These are phyloP conservation scores for Colletotrichum abscissum DNA, from an alignment of 2,329 filamentous ascomycete species.

Conservation along the genomic window DNA sequence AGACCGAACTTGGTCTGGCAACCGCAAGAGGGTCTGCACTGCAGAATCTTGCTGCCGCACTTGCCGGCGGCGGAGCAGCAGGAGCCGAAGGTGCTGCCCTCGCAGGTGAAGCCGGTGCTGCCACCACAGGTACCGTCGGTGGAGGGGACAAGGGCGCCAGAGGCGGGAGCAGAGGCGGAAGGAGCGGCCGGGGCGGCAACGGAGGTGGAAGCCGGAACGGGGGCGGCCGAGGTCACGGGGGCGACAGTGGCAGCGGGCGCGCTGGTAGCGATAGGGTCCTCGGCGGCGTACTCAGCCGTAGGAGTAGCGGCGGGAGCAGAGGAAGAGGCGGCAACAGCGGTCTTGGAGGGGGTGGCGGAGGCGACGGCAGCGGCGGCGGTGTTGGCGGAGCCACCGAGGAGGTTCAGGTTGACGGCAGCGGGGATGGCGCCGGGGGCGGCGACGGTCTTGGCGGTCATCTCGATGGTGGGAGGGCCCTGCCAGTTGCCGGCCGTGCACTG, in stretches of 20 bases:
- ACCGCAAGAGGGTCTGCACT: slow-evolving; percentile 46
- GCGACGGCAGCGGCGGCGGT: not conserved
- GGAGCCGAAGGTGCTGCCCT: slow-evolving; percentile 52
- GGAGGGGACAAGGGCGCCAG: slow-evolving; percentile 44
- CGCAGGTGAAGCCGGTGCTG: slow-evolving; percentile 51
- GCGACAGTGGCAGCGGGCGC: not conserved
- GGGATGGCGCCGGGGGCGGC: slow-evolving; percentile 48
- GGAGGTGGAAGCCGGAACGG: not conserved
- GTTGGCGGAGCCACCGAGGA: slow-evolving; percentile 24
- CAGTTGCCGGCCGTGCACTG: slow-evolving; percentile 56
- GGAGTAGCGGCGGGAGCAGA: not conserved
- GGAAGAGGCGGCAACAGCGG: slow-evolving; percentile 3
- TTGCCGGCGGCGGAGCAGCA: slow-evolving; percentile 55
- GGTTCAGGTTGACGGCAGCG: slow-evolving; percentile 37
- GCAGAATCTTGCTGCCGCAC: slow-evolving; percentile 50
- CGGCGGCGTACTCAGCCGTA: not conserved
- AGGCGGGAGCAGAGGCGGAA: slow-evolving; percentile 11
- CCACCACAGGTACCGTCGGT: slow-evolving; percentile 54
- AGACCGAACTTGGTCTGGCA: slow-evolving; percentile 50
- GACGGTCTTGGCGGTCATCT: slow-evolving; percentile 47
- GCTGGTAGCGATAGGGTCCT: slow-evolving; percentile 11
- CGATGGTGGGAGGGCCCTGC: slow-evolving; percentile 59
- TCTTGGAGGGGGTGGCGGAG: slow-evolving; percentile 4
- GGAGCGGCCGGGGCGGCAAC: slow-evolving; percentile 10
- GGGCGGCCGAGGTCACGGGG: not conserved